Base-by-base conservation (phyloP, 495 filamentous ascomycete species). In the Penicillium riverlandense region DNA sequence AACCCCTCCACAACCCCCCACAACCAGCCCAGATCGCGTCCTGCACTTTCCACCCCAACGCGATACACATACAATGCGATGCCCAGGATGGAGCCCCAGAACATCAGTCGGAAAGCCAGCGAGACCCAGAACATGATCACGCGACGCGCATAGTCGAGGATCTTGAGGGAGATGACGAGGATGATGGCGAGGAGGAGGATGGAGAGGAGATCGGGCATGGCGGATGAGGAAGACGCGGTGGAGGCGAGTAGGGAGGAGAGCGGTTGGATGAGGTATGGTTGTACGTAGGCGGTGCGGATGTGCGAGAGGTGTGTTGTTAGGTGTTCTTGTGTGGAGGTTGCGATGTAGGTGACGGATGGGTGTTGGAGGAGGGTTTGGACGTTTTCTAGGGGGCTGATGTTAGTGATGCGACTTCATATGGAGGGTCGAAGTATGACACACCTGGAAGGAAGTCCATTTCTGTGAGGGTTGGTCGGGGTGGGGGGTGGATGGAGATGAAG, bases 71-170 rank as follows among this genome's bases (percentile, higher is more conserved):
- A 77, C 31, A 73, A 62, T 0, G 63, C 72, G 1, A 78, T 4
- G 0, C 66, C 65, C 12, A 70, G 61, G 10, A 89, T 29, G 2
- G 56, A 48, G 0, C 64, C 72, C 77, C 79, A 92, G 38, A 86
- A 76, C 0, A 75, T 45, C 35, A 88, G 12, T 28, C 73, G 58
- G 43, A 84, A 54, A 6, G 67, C 71, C 37, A 91, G 54, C 34
- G 68, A 57, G n/a, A 86, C 72, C 79, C 86, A 88, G 60, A 78
- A 91, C 56, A 88, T 69, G 41, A 94, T 64, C 2, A 86, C 62
- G 31, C 84, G 74, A 38, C 77, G 78, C 22, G 84, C 62, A 58
- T 81, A 79, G 54, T 80, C 65, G n/a, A 92, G 62, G 41, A 89
- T 53, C 55, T 83, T 77, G 47, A 90, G 61, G 12, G 76, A 76